Conservation (phyloP, 345 rosid genomes). For the Turnera subulata region DNA sequence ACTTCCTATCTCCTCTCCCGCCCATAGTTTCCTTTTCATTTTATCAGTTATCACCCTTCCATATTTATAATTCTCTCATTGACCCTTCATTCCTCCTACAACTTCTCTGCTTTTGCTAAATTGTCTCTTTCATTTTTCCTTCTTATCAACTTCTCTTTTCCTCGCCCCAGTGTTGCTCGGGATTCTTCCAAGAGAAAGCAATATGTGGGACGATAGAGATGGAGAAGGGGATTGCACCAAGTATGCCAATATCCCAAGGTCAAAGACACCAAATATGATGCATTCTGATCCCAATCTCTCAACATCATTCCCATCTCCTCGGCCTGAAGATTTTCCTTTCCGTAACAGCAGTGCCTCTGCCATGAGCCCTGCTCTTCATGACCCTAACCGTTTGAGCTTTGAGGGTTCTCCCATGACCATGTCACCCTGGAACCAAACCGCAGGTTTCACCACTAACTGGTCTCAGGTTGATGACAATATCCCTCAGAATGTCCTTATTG, state of each 20-base stretch:
- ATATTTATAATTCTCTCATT: background rate
- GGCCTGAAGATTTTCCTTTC: conserved; percentile 39
- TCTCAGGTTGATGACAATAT: conserved; percentile 37
- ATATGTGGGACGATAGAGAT: conserved; percentile 11
- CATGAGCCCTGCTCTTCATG: conserved; percentile 38
- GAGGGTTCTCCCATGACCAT: conserved; percentile 91
- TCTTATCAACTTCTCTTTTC: background rate
- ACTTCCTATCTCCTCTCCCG: conserved; percentile 17
- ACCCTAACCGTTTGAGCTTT: conserved; percentile 58
- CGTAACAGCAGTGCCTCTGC: conserved; percentile 81
- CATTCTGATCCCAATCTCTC: conserved; percentile 52
- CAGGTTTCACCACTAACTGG: conserved; percentile 47
- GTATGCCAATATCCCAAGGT: conserved; percentile 26
- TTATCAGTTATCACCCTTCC: background rate
- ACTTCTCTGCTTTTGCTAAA: background rate
- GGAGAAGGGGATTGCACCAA: conserved; percentile 8
- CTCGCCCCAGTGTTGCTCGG: background rate
- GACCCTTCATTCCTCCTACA: background rate
- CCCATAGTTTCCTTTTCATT: conserved; percentile 15
- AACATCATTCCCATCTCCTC: conserved; percentile 7
- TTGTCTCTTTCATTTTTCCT: conserved; percentile 7
- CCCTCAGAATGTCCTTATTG: conserved; percentile 65
- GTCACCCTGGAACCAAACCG: conserved; percentile 94
- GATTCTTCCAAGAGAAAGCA: background rate
- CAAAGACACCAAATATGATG: conserved; percentile 25